These are phyloP conservation scores for Clavariopsis aquatica DNA, from an alignment of 495 filamentous ascomycete genomes.

Conservation along the genomic window DNA sequence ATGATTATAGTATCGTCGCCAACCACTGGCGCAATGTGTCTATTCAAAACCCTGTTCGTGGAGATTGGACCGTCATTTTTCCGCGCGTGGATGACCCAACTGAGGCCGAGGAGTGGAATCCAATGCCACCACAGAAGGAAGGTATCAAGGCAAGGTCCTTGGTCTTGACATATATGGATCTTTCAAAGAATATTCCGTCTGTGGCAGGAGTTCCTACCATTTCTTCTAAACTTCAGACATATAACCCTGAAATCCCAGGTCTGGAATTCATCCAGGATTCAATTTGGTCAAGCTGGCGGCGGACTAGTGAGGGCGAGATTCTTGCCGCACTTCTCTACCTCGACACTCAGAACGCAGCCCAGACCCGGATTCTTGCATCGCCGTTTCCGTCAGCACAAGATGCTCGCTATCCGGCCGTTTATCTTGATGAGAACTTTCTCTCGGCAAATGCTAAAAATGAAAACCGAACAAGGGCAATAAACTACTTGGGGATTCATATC, in stretches of 20 bases:
- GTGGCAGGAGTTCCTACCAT: background rate
- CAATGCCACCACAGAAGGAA: background rate
- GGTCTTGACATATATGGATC: conserved; percentile 19
- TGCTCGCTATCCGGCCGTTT: conserved; percentile 25
- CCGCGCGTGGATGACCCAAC: background rate
- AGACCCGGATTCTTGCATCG: background rate
- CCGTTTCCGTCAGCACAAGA: conserved; percentile 24
- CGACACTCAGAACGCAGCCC: conserved; percentile 8
- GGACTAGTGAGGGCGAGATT: conserved; percentile 14
- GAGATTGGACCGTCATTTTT: background rate
- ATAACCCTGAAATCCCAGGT: background rate
- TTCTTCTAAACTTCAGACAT: background rate
- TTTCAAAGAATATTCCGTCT: background rate
- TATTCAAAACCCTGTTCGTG: background rate
- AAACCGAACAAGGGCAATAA: conserved; percentile 13
- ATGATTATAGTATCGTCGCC: background rate
- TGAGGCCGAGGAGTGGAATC: conserved; percentile 27
- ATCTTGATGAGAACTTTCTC: conserved; percentile 35
- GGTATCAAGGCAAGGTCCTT: conserved; percentile 3
- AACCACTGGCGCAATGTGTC: background rate
- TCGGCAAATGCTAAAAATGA: conserved; percentile 12
- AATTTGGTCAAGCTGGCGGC: conserved; percentile 10
- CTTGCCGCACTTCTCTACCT: conserved; percentile 24
- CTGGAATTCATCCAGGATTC: background rate
- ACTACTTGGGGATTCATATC: conserved; percentile 9